phyloP scores from a whole-genome alignment of 2,329 filamentous ascomycete species.

The Cryphonectria parasitica region DNA sequence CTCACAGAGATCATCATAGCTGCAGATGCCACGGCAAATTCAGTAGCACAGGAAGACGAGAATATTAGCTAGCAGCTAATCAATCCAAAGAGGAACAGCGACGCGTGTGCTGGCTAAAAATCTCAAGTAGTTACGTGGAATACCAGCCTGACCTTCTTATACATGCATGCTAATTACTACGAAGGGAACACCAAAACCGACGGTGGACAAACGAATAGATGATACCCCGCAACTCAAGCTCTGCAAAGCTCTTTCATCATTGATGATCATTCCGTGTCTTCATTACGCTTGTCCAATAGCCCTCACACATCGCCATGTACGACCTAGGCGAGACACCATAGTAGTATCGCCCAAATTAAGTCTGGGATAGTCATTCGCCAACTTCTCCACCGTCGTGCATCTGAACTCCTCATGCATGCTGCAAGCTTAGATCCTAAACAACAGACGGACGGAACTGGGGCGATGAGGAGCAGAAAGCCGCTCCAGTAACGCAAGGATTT shows the following conservation, averaged over 20 bases:
- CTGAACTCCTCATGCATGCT: not conserved
- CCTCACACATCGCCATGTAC: not conserved
- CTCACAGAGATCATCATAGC: not conserved
- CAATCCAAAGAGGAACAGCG: not conserved
- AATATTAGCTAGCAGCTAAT: not conserved
- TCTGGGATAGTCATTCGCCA: constrained; percentile 7
- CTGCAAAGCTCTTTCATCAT: not conserved
- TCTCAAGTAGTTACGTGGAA: not conserved
- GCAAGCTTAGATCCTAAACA: constrained; percentile 10
- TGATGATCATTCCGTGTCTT: not conserved
- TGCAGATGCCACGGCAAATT: constrained; percentile 6
- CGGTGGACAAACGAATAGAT: not conserved
- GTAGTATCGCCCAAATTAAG: not conserved
- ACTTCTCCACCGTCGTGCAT: not conserved
- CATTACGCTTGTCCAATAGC: not conserved
- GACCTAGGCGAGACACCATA: not conserved
- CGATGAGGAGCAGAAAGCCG: constrained; percentile 6
- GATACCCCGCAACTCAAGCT: constrained; percentile 1
- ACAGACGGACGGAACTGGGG: not conserved
- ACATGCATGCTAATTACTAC: not conserved
- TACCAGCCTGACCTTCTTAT: not conserved
- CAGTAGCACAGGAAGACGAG: not conserved
- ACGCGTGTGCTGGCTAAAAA: not conserved
- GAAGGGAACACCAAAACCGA: not conserved
- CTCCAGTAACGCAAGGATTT: constrained; percentile 17